phyloP scores from a whole-genome alignment of 805 yeast genomes.

The Pichia paraexigua region DNA sequence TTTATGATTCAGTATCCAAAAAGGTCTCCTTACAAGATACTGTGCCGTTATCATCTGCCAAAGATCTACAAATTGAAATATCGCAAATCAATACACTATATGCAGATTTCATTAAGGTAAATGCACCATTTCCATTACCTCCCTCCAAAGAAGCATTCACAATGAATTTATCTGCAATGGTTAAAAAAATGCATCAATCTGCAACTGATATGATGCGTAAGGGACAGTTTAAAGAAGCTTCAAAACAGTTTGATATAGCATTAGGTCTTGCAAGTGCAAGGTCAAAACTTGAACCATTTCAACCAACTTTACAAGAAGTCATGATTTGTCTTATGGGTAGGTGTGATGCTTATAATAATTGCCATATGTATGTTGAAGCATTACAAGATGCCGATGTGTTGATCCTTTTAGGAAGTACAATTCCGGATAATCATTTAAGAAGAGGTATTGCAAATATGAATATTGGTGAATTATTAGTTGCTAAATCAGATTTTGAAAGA shows the following conservation, averaged over 20 bases:
- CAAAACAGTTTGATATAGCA: conserved; percentile 56
- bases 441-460: conserved; percentile 57
- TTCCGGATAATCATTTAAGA: conserved; percentile 67
- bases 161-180: conserved; percentile 47
- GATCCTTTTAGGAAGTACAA: conserved; percentile 46
- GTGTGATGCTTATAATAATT: conserved; percentile 58
- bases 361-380: conserved; percentile 49
- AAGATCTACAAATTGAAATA: conserved; percentile 25
- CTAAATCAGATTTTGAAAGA: conserved; percentile 62
- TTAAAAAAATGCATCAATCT: conserved; percentile 56
- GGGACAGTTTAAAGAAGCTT: conserved; percentile 49
- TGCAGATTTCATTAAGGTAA: conserved; percentile 37
- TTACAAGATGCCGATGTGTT: conserved; percentile 63
- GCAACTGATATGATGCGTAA: conserved; percentile 52
- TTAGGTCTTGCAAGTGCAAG: conserved; percentile 61
- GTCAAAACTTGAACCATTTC: conserved; percentile 68
- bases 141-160: conserved; percentile 51
- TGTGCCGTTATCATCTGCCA: conserved; percentile 12
- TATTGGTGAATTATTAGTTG: conserved; percentile 53
- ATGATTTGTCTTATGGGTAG: conserved; percentile 60
- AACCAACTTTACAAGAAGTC: conserved; percentile 60
- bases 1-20: conserved; percentile 26
- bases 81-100: conserved; percentile 28
- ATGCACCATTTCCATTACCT: conserved; percentile 43
- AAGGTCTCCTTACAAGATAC: conserved; percentile 21